A percentile compares a stretch with the other conserved stretches of the same genome.
Evolutionary conservation across 2,329 filamentous ascomycete species (phyloP).

Genomic region (Emydomyces testavorans): DNA sequence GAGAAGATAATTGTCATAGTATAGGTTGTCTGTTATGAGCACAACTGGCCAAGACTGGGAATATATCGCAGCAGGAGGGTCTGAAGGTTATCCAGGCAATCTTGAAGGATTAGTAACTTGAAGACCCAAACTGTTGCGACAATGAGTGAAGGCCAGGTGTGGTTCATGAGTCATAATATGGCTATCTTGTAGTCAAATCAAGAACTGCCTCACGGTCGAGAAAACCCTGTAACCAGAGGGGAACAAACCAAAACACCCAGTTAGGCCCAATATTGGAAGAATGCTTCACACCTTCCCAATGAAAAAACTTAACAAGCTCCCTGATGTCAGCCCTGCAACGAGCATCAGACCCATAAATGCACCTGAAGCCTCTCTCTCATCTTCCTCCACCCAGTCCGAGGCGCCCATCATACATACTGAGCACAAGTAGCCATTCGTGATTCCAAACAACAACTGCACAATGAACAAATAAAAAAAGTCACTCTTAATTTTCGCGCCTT

Average conservation of each 20-base stretch:
- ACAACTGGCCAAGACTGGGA: no score
- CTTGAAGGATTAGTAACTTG: no score
- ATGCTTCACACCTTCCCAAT: slow-evolving; percentile 30
- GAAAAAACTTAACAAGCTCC: slow-evolving; percentile 83
- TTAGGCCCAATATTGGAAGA: neutral
- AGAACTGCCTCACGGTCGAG: neutral
- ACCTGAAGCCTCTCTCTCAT: slow-evolving; percentile 77
- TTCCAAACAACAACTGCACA: slow-evolving; percentile 72
- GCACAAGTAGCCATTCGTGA: slow-evolving; percentile 77
- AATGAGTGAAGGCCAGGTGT: no score
- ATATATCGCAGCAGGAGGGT: no score
- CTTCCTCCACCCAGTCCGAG: slow-evolving; percentile 64
- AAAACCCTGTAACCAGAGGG: neutral
- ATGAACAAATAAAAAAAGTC: slow-evolving; percentile 80
- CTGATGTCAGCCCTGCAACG: slow-evolving; percentile 68
- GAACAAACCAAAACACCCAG: neutral
- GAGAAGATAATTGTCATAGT: no score
- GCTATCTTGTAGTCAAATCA: no score
- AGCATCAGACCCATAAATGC: slow-evolving; percentile 89
- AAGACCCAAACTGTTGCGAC: no score
- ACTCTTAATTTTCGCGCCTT: slow-evolving; percentile 61
- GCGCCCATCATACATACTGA: slow-evolving; percentile 88
- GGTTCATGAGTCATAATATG: no score
- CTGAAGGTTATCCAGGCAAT: no score
- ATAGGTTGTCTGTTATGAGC: no score